phyloP scores from a whole-genome alignment of 2,329 filamentous ascomycete genomes.

The Cercospora beticola region DNA sequence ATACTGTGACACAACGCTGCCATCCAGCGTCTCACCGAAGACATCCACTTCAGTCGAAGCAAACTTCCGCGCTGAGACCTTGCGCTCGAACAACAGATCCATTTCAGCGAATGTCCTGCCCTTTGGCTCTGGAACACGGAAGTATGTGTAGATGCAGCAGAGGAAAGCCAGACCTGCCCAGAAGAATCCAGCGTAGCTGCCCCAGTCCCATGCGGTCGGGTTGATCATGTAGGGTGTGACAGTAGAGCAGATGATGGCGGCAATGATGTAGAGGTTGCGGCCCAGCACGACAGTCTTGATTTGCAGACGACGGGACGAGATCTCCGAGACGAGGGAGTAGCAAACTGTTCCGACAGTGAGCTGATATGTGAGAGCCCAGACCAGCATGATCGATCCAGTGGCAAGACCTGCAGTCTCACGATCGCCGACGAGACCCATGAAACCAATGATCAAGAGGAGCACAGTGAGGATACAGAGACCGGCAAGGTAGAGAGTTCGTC shows the following conservation, averaged over 20 bases:
- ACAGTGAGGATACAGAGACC: constrained; percentile 70
- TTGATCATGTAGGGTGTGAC: constrained; percentile 93
- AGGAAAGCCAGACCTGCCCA: constrained; percentile 79
- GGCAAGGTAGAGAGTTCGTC: constrained; percentile 72
- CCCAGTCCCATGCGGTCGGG: constrained; percentile 81
- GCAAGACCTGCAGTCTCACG: constrained; percentile 64
- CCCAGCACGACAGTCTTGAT: constrained; percentile 91
- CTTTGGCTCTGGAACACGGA: constrained; percentile 74
- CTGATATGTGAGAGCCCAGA: constrained; percentile 82
- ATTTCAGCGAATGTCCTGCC: constrained; percentile 84
- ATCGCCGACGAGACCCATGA: constrained; percentile 71
- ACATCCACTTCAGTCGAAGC: constrained; percentile 57
- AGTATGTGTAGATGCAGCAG: constrained; percentile 79
- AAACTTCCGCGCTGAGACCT: constrained; percentile 72
- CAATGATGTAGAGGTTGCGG: constrained; percentile 73
- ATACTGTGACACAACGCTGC: constrained; percentile 25
- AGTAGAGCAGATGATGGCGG: constrained; percentile 77
- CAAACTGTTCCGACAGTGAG: constrained; percentile 84
- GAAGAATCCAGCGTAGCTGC: constrained; percentile 79
- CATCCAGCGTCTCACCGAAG: constrained; percentile 47
- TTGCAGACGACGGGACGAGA: constrained; percentile 77
- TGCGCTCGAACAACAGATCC: constrained; percentile 77
- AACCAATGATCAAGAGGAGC: constrained; percentile 82
- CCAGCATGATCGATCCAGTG: constrained; percentile 80
- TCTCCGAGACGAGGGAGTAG: constrained; percentile 82